These are phyloP conservation scores for Chaetomidium leptoderma DNA, from an alignment of 495 filamentous ascomycete species.

Conservation along the genomic window DNA sequence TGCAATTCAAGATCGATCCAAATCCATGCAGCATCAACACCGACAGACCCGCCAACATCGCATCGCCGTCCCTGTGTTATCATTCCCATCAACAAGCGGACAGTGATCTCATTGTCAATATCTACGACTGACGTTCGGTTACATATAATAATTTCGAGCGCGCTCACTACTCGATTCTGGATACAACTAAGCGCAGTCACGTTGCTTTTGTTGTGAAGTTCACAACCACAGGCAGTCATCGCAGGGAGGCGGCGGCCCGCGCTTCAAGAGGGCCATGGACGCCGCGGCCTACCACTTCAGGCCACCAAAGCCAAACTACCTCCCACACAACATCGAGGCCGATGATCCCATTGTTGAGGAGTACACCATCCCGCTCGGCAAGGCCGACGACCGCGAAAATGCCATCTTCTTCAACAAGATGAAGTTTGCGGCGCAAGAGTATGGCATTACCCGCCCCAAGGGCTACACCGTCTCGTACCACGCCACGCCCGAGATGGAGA, in stretches of 20 bases:
- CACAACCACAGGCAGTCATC: too few relatives aligned
- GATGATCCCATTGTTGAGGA: constrained; percentile 64
- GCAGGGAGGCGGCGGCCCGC: too few relatives aligned
- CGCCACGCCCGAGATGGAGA: constrained; percentile 90
- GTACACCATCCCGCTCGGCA: constrained; percentile 53
- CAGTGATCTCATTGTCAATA: neutral
- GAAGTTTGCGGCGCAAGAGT: constrained; percentile 60
- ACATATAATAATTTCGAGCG: too few relatives aligned
- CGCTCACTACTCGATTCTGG: too few relatives aligned
- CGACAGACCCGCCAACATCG: neutral
- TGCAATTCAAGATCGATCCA: constrained; percentile 16
- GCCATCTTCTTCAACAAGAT: constrained; percentile 61
- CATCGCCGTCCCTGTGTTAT: neutral
- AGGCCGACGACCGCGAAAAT: constrained; percentile 53
- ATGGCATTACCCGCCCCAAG: constrained; percentile 70
- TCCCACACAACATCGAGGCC: constrained; percentile 41
- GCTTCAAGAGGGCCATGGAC: constrained; percentile 33
- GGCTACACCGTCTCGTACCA: constrained; percentile 95
- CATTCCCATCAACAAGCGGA: neutral
- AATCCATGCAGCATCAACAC: constrained; percentile 7
- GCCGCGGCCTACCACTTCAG: constrained; percentile 32
- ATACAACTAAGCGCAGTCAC: too few relatives aligned
- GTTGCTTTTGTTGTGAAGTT: too few relatives aligned
- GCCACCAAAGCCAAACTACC: constrained; percentile 48
- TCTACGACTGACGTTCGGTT: too few relatives aligned